Base-by-base conservation (phyloP, 2,329 filamentous ascomycete genomes). In the Aspergillus sp. region DNA sequence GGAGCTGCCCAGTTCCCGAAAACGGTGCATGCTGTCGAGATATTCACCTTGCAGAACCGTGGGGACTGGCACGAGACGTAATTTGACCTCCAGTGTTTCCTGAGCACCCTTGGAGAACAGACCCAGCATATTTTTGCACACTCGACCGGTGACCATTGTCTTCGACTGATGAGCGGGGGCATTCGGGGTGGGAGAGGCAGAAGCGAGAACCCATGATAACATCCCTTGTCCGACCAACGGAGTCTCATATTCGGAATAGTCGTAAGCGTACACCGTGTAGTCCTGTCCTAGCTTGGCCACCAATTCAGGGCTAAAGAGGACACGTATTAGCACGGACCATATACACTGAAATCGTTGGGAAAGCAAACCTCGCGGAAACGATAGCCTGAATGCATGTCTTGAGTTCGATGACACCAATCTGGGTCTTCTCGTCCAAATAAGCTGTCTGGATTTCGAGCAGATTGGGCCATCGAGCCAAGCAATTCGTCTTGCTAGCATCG, bases 201-300 rank as follows among this genome's bases (percentile, higher is more conserved):
- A 74, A 43, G 79, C 77, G 41, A 97, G 75, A 26, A 84, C 81
- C 79, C 86, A 85, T 34, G 93, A 97, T 19, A 98, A 75, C 82
- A 97, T 88, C 45, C 94, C 93, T 68, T 98, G 91, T 26, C 93
- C 93, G 27, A 96, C 91, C 47, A 97, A 77, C 45, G 94, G 93
- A 12, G 84, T 88, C 62, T 96, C 90, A 53, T 87, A 86, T 69
- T 98, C 93, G 8, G 93, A 96, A 67, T 91, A 97, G 67, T 98
- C 93, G 72, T 88, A 88, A 29, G 91, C 89, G 69, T 98, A 98
- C 47, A 98, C 83, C n/a, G 89, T 93, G 70, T 93, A 98, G 70
- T 98, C 90, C 67, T 80, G 71, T 70, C 85, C 76, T 50, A 84
- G 64, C 73, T 85, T 74, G 62, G 81, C 80, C 41, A 89, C 73